Evolutionary conservation across 768 basidiomycete genomes (phyloP), one percentile per base, ranked within the genome.

Genomic region (Tricholomella constricta): DNA sequence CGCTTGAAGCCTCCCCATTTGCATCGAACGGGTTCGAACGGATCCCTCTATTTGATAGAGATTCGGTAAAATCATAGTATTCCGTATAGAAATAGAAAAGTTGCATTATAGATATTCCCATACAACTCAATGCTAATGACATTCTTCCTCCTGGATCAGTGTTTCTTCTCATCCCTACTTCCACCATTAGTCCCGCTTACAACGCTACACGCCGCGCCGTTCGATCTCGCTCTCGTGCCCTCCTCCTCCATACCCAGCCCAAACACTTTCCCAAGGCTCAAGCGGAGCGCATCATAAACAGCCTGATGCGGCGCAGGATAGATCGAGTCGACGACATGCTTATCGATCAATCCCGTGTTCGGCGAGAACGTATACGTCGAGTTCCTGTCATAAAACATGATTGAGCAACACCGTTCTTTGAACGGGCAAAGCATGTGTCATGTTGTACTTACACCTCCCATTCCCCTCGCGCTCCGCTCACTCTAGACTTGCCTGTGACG

Each of bases 351-450:
- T 5, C 87, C 90, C 0, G 80, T 80, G 20, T 69, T 47, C 0
- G 88, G 86, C 2, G 88, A 89, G 66, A 91, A 91, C 1, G 73
- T 72, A 67, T 93, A 92, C 23, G 85, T 88, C 45, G 83, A 88
- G 61, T 82, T 77, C 35, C 89, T 89, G 42, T 29, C 17, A 37
- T 12, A 36, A 20, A 22, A 2, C n/a, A 25, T 26, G 44, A 40
- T 31, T 32, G 12, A 36, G 15, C 43, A 38, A 49, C 12, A 53
- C 17, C 27, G 19, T 15, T n/a, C n/a, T n/a, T n/a, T 3, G 31
- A 32, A 14, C 31, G 31, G 31, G 9, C n/a, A n/a, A n/a, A n/a
- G n/a, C n/a, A n/a, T n/a, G 31, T 32, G 31, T 32, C 4, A 32
- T 10, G 2, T 17, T 17, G 23, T 3, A 77, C 88, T 55, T 63